Conservation (phyloP, 2,329 filamentous ascomycete genomes). For the Pseudogymnoascus sp. region DNA sequence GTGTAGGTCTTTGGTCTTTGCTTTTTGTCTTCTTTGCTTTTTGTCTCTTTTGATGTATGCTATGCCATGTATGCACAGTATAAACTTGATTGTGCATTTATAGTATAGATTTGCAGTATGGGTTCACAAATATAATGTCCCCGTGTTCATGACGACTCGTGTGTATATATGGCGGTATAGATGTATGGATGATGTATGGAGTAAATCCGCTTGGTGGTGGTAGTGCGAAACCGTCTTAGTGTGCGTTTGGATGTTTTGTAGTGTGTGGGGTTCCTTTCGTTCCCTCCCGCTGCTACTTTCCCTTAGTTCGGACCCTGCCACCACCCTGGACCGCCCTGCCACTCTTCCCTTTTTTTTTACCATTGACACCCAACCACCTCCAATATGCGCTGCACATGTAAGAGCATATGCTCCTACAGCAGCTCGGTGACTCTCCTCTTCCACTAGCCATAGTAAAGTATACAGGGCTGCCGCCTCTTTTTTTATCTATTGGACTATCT, state of each 20-base stretch:
- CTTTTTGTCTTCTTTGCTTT: no score
- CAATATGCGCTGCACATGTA: neutral
- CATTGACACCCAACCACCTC: constrained; percentile 5
- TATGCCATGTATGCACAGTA: neutral
- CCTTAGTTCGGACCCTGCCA: neutral
- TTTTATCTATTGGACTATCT: neutral
- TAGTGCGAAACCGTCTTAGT: neutral
- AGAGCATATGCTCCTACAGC: neutral
- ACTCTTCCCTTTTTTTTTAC: neutral
- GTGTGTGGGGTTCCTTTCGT: neutral
- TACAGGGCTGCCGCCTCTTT: constrained; percentile 8
- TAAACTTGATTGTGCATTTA: neutral
- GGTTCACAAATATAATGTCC: neutral
- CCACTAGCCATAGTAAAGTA: constrained; percentile 1
- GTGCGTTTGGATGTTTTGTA: neutral
- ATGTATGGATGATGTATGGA: no score
- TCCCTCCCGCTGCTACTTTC: neutral
- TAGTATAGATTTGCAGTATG: neutral
- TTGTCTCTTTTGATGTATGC: no score
- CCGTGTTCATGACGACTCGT: neutral
- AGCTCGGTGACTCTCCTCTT: neutral
- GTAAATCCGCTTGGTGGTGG: no score
- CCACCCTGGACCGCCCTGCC: neutral
- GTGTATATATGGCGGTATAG: neutral
- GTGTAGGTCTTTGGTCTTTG: neutral